Conservation (phyloP, 225 moss, liverwort and hornwort genomes). For the Polytrichum formosum region DNA sequence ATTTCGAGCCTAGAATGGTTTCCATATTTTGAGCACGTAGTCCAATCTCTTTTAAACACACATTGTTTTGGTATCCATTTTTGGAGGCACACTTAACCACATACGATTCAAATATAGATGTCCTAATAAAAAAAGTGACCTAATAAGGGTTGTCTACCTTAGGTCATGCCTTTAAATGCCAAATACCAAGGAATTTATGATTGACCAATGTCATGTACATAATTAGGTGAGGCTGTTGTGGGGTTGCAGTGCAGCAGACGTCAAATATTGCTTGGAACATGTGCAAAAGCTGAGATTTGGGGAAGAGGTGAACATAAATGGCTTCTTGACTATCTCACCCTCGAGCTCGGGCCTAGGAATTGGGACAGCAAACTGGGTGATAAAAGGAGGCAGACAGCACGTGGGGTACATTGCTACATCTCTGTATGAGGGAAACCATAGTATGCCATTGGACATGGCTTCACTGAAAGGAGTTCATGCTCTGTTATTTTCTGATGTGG, state of each 20-base stretch:
- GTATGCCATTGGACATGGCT: constrained; percentile 56
- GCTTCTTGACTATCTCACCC: constrained; percentile 65
- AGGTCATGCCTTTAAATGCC: too few species aligned
- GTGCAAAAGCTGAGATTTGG: constrained; percentile 71
- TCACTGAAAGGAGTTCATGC: constrained; percentile 54
- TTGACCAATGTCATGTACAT: too few species aligned
- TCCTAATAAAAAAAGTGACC: too few species aligned
- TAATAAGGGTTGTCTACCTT: too few species aligned
- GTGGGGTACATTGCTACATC: constrained; percentile 71
- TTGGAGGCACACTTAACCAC: too few species aligned
- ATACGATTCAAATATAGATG: too few species aligned
- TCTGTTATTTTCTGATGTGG: constrained; percentile 63
- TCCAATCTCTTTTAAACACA: too few species aligned
- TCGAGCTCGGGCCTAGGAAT: constrained; percentile 84
- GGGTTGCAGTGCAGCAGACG: constrained; percentile 65
- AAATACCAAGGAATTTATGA: too few species aligned
- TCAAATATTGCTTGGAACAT: constrained; percentile 64
- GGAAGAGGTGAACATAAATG: constrained; percentile 76
- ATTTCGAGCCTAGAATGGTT: too few species aligned
- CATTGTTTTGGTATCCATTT: too few species aligned
- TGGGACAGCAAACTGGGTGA: constrained; percentile 82
- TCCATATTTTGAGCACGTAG: too few species aligned
- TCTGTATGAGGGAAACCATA: constrained; percentile 38
- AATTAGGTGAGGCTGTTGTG: constrained; percentile 10
- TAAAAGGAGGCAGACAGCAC: constrained; percentile 56